These are phyloP conservation scores for Aschersonia sp. DNA, from an alignment of 2,329 filamentous ascomycete genomes.

Conservation along the genomic window DNA sequence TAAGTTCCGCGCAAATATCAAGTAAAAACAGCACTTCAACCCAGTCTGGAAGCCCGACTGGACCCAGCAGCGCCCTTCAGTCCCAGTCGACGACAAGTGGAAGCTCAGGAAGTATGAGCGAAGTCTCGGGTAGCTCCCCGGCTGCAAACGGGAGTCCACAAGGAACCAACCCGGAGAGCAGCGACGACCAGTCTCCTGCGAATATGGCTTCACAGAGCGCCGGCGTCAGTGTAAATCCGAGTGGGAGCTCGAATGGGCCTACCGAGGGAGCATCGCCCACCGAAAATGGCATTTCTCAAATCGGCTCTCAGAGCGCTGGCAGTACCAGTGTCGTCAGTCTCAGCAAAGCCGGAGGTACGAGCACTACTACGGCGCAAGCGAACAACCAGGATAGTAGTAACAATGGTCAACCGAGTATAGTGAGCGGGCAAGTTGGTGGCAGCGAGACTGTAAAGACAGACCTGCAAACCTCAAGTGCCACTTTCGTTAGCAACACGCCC, in stretches of 20 bases:
- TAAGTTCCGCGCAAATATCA: not conserved
- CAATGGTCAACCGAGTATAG: not conserved
- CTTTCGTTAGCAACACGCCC: not conserved
- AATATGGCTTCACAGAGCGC: not conserved
- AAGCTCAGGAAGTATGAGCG: not conserved
- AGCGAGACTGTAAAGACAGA: not conserved
- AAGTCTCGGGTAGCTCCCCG: not conserved
- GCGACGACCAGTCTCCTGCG: not conserved
- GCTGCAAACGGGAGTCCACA: not conserved
- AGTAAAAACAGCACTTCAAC: not conserved
- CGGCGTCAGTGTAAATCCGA: too few species aligned
- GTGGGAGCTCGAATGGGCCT: too few species aligned
- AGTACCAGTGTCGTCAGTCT: too few species aligned
- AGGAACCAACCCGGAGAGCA: not conserved
- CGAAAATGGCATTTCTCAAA: too few species aligned
- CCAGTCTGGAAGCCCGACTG: not conserved
- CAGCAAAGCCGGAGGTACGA: too few species aligned
- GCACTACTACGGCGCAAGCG: too few species aligned
- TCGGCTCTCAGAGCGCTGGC: too few species aligned
- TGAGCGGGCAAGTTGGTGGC: not conserved
- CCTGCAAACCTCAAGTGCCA: not conserved
- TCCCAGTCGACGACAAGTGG: not conserved
- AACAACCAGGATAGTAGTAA: not conserved
- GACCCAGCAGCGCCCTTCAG: not conserved
- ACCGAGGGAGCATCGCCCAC: too few species aligned